phyloP scores from a whole-genome alignment of 2,329 filamentous ascomycete genomes.

The Colletotrichum chlorophyti region DNA sequence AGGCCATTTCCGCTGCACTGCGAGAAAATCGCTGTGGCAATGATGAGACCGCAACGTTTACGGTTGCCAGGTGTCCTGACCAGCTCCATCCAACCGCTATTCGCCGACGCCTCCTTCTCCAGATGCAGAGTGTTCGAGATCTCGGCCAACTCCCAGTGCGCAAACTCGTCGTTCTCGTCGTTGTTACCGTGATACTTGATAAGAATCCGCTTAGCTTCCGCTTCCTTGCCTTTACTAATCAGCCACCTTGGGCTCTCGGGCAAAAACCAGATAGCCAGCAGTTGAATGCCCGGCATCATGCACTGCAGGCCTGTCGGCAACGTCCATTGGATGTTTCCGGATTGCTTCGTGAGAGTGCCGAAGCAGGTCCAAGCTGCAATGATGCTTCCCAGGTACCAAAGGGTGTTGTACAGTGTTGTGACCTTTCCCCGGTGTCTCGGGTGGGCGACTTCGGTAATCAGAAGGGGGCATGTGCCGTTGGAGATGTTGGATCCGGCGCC shows the following conservation, averaged over 20 bases:
- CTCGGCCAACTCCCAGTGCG: slow-evolving; percentile 29
- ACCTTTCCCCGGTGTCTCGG: slow-evolving; percentile 55
- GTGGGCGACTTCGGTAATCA: slow-evolving; percentile 57
- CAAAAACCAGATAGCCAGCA: slow-evolving; percentile 49
- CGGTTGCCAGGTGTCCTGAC: slow-evolving; percentile 41
- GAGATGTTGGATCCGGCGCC: slow-evolving; percentile 58
- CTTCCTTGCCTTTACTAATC: slow-evolving; percentile 54
- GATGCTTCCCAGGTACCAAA: slow-evolving; percentile 48
- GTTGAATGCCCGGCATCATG: slow-evolving; percentile 48
- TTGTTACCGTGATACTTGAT: slow-evolving; percentile 40
- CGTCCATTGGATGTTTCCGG: slow-evolving; percentile 53
- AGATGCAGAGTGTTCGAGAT: slow-evolving; percentile 47
- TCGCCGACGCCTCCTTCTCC: slow-evolving; percentile 44
- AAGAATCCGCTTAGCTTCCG: slow-evolving; percentile 58
- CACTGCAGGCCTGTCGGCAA: slow-evolving; percentile 50
- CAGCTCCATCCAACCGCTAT: slow-evolving; percentile 42
- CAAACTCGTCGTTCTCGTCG: slow-evolving; percentile 25
- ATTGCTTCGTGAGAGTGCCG: slow-evolving; percentile 47
- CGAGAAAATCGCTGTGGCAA: slow-evolving; percentile 42
- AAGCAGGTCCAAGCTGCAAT: slow-evolving; percentile 55
- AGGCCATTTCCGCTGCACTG: slow-evolving; percentile 29
- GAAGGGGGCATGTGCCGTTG: slow-evolving; percentile 52
- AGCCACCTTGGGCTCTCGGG: slow-evolving; percentile 68
- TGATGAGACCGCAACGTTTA: slow-evolving; percentile 29
- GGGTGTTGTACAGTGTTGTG: slow-evolving; percentile 56